Base-by-base conservation (phyloP, 2,329 filamentous ascomycete genomes). In the Orbilia blumenaviensis region DNA sequence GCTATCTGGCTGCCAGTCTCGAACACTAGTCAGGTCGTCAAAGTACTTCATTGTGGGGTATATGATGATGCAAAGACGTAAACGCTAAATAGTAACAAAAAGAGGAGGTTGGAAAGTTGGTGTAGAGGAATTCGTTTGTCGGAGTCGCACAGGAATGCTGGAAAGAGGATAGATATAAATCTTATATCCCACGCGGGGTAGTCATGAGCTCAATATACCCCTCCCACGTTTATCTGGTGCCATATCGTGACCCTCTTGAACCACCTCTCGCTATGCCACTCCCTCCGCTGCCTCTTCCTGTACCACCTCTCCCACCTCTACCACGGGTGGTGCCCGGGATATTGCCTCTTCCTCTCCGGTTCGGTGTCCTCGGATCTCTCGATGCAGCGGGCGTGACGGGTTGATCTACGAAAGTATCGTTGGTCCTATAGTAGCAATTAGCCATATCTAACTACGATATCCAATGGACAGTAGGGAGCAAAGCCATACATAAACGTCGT, bases 401-500 rank as follows among this genome's bases (percentile, higher is more conserved):
- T 27, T 69, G 64, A 46, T 76, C 72, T 23, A 76, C 72, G 50
- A 76, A 76, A 29, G 72, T 76, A 69, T 76, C 72, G 25, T 76
- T 76, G 48, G 72, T 76, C 72, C 72, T 76, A 46, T 32, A 48
- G n/a, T 8, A 12, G 8, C 18, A 25, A 41, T 48, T 64, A 56
- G 38, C 10, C n/a, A 44, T 23, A 62, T 21, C 16, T 14, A 14
- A 10, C 10, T 8, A 44, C 9, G 23, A 21, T 8, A 36, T 32
- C n/a, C 7, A 8, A 36, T 12, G 34, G 21, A 44, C n/a, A 18
- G 10, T 36, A 27, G n/a, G 10, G 23, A n/a, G 23, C 9, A 3
- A 83, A 16, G 2, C 9, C 88, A 83, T 84, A 92, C 90, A 97
- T 88, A 81, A 97, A 97, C 0, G 94, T 97, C 61, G 91, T 91